phyloP scores from a whole-genome alignment of 73 alveolate species.

The Paramecium sexaurelia region DNA sequence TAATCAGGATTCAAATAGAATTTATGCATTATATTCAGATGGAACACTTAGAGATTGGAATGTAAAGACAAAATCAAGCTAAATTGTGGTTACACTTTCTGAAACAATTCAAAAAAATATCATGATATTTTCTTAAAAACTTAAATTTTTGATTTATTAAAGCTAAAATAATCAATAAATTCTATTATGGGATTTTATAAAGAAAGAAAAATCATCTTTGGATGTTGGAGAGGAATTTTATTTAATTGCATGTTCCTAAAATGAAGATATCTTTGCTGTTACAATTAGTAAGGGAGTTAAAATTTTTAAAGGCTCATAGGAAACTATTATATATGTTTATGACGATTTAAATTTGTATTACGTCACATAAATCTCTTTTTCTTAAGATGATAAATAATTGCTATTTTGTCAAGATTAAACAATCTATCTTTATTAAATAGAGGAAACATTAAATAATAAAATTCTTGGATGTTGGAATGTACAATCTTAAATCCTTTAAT shows the following conservation, averaged over 20 bases:
- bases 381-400: background rate
- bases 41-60: background rate
- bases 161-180: background rate
- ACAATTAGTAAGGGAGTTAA: background rate
- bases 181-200: background rate
- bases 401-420: background rate
- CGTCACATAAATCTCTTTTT: background rate
- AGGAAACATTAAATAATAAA: background rate
- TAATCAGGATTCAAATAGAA: background rate
- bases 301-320: background rate
- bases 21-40: background rate
- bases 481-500: background rate
- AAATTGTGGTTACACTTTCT: background rate
- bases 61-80: background rate
- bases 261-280: background rate
- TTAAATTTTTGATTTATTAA: background rate
- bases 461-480: background rate
- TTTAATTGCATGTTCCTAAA: background rate
- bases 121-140: background rate
- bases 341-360: background rate
- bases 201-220: background rate
- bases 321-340: background rate
- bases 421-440: background rate
- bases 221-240: background rate
- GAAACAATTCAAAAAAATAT: background rate